Evolutionary conservation across 495 filamentous ascomycete genomes (phyloP).

Genomic region (Halenospora varia): DNA sequence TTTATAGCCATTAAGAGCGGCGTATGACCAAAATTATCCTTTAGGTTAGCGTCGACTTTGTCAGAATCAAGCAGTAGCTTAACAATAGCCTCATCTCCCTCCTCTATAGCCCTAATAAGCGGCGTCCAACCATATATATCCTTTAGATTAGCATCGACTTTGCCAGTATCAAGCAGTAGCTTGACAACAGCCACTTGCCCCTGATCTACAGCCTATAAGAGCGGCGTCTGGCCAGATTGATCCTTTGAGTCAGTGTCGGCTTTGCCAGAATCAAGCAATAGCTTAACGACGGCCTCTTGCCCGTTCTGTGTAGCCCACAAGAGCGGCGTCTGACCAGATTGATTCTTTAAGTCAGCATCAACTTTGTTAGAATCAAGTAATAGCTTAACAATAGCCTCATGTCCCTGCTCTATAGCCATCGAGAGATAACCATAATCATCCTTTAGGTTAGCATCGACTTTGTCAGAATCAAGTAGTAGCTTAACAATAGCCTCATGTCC

Average conservation of each 20-base stretch:
- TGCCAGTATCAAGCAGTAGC: background rate
- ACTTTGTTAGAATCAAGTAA: background rate
- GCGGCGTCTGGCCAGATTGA: background rate
- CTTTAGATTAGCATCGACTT: background rate
- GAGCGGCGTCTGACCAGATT: background rate
- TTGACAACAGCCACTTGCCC: background rate
- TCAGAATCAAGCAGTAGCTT: background rate
- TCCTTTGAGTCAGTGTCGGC: background rate
- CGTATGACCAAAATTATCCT: background rate
- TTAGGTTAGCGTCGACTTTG: background rate
- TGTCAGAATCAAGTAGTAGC: background rate
- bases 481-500: background rate
- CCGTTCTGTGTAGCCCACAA: background rate
- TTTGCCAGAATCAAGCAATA: background rate
- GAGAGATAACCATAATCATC: background rate
- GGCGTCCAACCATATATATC: background rate
- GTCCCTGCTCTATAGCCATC: background rate
- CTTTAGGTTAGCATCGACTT: background rate
- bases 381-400: background rate
- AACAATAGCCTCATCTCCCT: background rate
- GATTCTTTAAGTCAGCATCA: background rate
- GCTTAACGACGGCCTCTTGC: background rate
- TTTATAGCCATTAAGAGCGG: background rate
- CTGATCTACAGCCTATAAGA: background rate
- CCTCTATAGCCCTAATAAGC: background rate